A percentile compares a stretch with the other conserved stretches of the same genome.
These are phyloP conservation scores for Lichtheimia corymbifera DNA, from an alignment of 371 early-diverging fungal genomes.

Conservation along the genomic window DNA sequence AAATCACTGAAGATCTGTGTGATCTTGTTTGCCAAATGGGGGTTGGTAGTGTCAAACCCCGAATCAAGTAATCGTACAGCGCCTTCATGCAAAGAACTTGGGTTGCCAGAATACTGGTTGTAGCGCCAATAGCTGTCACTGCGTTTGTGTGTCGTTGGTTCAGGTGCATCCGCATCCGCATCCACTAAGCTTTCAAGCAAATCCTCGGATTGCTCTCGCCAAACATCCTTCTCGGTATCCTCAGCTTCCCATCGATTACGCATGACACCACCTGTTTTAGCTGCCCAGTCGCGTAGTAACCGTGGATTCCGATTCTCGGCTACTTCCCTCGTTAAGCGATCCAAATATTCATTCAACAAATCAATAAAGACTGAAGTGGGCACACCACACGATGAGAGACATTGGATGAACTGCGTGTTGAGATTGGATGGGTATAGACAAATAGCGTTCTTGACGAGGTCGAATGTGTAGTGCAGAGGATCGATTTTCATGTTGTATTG, in stretches of 20 bases:
- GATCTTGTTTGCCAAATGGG: conserved; percentile 39
- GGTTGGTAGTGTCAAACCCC: conserved; percentile 47
- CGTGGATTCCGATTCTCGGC: conserved; percentile 33
- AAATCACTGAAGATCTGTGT: conserved; percentile 34
- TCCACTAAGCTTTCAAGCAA: conserved; percentile 12
- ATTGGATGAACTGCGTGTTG: conserved; percentile 53
- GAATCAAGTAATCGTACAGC: conserved; percentile 41
- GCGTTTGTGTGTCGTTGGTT: neutral
- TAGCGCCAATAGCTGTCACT: conserved; percentile 11
- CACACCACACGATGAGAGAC: conserved; percentile 42
- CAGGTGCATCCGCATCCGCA: conserved; percentile 6
- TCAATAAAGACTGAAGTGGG: conserved; percentile 37
- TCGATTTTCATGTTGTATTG: conserved; percentile 27
- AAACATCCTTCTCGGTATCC: conserved; percentile 24
- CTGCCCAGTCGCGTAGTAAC: conserved; percentile 40
- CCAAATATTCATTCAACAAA: conserved; percentile 37
- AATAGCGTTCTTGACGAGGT: conserved; percentile 38
- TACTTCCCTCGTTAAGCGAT: conserved; percentile 28
- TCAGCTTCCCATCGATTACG: conserved; percentile 36
- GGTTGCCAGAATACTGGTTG: conserved; percentile 40
- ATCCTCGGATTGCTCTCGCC: conserved; percentile 29
- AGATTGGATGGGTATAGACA: conserved; percentile 40
- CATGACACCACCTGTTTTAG: conserved; percentile 31
- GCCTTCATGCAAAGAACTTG: conserved; percentile 31
- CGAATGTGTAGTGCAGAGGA: conserved; percentile 45